Evolutionary conservation across 2,329 filamentous ascomycete genomes (phyloP).

Genomic region (Aspergillus unguis): DNA sequence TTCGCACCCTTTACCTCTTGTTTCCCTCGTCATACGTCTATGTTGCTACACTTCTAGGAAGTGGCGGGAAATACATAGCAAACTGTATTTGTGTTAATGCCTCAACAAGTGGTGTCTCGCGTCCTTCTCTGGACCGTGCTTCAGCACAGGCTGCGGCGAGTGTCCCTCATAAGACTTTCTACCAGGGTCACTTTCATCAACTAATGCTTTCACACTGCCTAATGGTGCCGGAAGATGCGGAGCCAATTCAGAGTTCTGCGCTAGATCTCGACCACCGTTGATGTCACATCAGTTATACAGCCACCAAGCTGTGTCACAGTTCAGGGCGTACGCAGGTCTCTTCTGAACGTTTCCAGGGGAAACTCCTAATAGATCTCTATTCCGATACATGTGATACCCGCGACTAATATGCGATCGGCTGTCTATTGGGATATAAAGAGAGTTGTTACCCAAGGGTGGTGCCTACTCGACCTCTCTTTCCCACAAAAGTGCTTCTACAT

Average conservation of each 20-base stretch:
- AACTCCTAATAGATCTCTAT: background rate
- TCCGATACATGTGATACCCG: slow-evolving; percentile 2
- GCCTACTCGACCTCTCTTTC: background rate
- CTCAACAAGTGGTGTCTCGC: background rate
- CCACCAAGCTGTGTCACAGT: background rate
- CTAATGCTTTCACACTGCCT: too few species aligned
- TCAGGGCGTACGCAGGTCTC: background rate
- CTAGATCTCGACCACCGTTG: background rate
- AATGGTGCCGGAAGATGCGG: background rate
- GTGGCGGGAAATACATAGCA: background rate
- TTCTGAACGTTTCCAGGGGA: background rate
- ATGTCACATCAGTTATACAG: slow-evolving; percentile 1
- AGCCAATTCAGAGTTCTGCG: background rate
- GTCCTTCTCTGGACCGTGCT: background rate
- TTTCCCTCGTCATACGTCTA: background rate
- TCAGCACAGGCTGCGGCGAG: background rate
- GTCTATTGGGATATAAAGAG: background rate
- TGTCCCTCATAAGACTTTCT: too few species aligned
- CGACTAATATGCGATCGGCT: background rate
- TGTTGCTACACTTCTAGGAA: too few species aligned
- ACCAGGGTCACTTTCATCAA: too few species aligned
- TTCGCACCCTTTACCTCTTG: background rate
- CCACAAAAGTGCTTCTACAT: too few species aligned
- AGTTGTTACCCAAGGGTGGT: background rate
- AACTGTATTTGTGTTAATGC: background rate